A percentile compares a stretch with the other conserved stretches of the same genome.
phyloP scores from a whole-genome alignment of 352 stramenopile genomes.

The Globisporangium yorkense region DNA sequence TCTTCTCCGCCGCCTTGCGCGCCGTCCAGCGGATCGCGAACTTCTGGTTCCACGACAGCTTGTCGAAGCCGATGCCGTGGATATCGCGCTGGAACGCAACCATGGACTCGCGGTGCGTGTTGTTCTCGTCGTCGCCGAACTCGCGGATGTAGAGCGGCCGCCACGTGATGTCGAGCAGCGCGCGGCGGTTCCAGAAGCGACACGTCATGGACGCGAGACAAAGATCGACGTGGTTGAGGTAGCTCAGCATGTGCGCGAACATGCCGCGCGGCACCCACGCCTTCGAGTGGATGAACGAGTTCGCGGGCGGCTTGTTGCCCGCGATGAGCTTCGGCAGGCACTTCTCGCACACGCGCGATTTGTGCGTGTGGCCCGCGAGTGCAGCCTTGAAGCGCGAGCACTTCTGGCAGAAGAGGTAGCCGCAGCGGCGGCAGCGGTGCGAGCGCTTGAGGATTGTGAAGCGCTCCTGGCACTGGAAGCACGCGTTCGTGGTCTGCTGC shows the following conservation, averaged over 20 bases:
- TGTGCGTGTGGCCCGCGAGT: constrained; percentile 75
- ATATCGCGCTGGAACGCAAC: constrained; percentile 84
- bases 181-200: constrained; percentile 82
- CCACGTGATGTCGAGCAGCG: constrained; percentile 81
- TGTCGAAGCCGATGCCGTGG: constrained; percentile 81
- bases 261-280: constrained; percentile 80
- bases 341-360: constrained; percentile 77
- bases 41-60: constrained; percentile 82
- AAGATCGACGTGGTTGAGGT: constrained; percentile 83
- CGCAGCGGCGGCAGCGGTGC: constrained; percentile 75
- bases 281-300: constrained; percentile 85
- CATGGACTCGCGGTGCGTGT: constrained; percentile 70
- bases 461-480: constrained; percentile 73
- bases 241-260: constrained; percentile 85
- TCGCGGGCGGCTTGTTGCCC: constrained; percentile 62
- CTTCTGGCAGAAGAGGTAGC: constrained; percentile 78
- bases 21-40: constrained; percentile 79
- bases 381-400: constrained; percentile 77
- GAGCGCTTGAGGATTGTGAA: constrained; percentile 79
- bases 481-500: constrained; percentile 64
- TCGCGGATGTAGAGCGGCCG: constrained; percentile 77
- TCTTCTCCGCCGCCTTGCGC: constrained; percentile 78
- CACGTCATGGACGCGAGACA: constrained; percentile 83
- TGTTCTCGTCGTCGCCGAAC: constrained; percentile 80
- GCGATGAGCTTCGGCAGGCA: constrained; percentile 84